Percentiles rank a stretch among this genome's conserved stretches.
phyloP scores from a whole-genome alignment of 345 rosid genomes.

The Eucalyptus marginata region DNA sequence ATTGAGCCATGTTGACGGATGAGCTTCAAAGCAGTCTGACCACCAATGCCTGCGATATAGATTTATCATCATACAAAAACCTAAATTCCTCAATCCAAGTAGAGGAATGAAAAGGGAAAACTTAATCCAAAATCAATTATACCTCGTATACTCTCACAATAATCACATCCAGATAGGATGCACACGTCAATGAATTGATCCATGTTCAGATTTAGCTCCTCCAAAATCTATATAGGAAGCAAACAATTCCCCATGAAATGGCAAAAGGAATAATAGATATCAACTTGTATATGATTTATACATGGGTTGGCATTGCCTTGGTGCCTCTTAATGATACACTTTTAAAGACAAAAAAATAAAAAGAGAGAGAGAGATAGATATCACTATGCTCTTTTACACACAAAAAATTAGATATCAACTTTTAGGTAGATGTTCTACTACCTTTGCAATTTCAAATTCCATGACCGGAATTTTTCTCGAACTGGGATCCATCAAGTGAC shows the following conservation, averaged over 20 bases:
- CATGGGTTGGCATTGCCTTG: neutral
- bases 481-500: conserved; percentile 96
- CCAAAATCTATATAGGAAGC: conserved; percentile 41
- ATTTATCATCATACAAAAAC: too few relatives aligned
- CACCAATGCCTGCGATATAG: conserved; percentile 59
- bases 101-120: neutral
- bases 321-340: neutral
- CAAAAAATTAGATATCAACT: neutral
- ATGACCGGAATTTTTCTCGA: conserved; percentile 86
- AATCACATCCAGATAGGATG: conserved; percentile 96
- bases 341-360: neutral
- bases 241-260: neutral
- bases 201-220: conserved; percentile 78
- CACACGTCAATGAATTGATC: conserved; percentile 95
- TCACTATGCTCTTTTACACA: neutral
- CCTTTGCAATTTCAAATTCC: conserved; percentile 91
- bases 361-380: neutral
- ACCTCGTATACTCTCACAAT: conserved; percentile 97
- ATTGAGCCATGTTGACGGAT: conserved; percentile 88
- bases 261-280: neutral
- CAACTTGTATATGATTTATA: neutral
- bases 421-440: neutral
- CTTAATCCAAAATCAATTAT: neutral
- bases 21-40: conserved; percentile 85
- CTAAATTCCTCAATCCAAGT: neutral